Percentiles rank a stretch among this genome's conserved stretches.
Evolutionary conservation across 306 rosid genomes (phyloP).

Genomic region (Lathyrus oleraceus): DNA sequence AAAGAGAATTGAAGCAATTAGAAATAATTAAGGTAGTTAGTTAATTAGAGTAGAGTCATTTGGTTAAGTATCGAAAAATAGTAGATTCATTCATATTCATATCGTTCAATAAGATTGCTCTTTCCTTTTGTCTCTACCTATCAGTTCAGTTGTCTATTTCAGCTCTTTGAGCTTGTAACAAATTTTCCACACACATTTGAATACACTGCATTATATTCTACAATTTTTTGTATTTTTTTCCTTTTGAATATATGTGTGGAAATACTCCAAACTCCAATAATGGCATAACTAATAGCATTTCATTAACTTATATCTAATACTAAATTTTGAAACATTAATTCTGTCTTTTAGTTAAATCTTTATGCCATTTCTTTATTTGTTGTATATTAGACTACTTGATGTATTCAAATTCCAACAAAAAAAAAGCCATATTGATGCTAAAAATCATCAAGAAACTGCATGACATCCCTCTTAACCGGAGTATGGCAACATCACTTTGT

Average conservation of each 20-base stretch:
- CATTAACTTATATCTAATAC: no score
- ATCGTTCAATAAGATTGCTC: neutral
- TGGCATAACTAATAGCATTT: neutral
- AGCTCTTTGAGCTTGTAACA: neutral
- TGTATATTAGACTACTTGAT: no score
- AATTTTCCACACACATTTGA: neutral
- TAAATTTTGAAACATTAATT: neutral
- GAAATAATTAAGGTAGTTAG: neutral
- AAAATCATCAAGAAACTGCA: no score
- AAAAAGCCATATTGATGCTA: no score
- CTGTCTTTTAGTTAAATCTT: neutral
- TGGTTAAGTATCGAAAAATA: neutral
- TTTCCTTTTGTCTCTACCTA: neutral
- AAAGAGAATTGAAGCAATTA: neutral
- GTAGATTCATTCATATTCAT: constrained; percentile 8
- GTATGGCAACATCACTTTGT: no score
- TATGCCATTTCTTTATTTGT: neutral
- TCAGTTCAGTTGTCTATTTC: neutral
- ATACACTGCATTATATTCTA: neutral
- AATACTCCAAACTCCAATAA: neutral
- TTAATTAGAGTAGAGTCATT: neutral
- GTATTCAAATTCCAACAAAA: no score
- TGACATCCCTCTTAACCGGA: no score
- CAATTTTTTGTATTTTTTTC: neutral
- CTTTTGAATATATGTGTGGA: neutral